Evolutionary conservation across 73 alveolate species (phyloP).

Genomic region (Uronychia binucleata): DNA sequence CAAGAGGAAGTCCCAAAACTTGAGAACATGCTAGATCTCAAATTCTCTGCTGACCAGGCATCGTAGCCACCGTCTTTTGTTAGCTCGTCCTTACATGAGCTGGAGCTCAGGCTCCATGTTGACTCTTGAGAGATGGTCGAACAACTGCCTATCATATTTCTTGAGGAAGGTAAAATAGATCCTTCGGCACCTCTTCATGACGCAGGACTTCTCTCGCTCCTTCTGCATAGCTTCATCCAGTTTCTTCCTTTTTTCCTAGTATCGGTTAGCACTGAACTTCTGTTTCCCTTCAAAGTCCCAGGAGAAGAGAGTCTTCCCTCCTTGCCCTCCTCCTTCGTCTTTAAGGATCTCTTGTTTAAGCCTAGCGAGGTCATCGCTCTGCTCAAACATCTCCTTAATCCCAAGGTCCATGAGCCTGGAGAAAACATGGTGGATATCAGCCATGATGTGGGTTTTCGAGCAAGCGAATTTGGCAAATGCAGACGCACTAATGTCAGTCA

Average conservation of each 20-base stretch:
- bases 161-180: conserved; percentile 62
- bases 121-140: conserved; percentile 49
- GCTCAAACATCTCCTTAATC: conserved; percentile 44
- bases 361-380: conserved; percentile 4
- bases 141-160: conserved; percentile 44
- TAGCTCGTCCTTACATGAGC: conserved; percentile 19
- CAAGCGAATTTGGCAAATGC: background rate
- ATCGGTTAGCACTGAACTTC: background rate
- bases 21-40: conserved; percentile 41
- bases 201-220: conserved; percentile 55
- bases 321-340: background rate
- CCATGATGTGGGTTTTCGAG: conserved; percentile 21
- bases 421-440: conserved; percentile 43
- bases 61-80: conserved; percentile 59
- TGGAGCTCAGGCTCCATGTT: conserved; percentile 69
- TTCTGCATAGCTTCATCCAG: conserved; percentile 50
- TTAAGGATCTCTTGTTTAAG: conserved; percentile 4
- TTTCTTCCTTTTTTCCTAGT: conserved; percentile 23
- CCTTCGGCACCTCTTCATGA: conserved; percentile 66
- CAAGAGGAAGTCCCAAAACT: conserved; percentile 68
- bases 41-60: conserved; percentile 75
- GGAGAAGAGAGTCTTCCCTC: background rate
- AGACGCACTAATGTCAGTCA: background rate
- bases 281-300: background rate
- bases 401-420: conserved; percentile 52